Base-by-base conservation (phyloP, 208 protist genomes). In the Acanthamoeba divionensis region DNA sequence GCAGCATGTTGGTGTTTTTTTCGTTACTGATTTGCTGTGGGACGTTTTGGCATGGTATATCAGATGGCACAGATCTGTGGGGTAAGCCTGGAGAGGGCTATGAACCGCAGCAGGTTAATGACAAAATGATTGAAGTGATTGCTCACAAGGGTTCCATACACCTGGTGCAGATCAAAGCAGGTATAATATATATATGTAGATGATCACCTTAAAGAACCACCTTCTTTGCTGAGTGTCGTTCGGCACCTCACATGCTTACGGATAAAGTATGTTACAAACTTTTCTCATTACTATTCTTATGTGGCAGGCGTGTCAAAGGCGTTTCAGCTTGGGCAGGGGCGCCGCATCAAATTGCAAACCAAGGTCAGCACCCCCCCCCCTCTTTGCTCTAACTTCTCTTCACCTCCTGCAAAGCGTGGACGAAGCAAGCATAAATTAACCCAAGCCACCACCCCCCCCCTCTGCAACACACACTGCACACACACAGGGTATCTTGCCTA, bases 121-220 rank as follows among this genome's bases (percentile, higher is more conserved):
- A 83, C 48, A 83, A 83, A 38, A 54, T 83, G 73, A 21, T 83
- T 13, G 73, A 83, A 50, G 6, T 83, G 6, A 62, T 83, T n/a
- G 73, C 73, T 6, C 73, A 83, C 50, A 83, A 83, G 73, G 73
- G 73, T 10, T 83, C 73, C 26, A 62, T 83, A 15, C 73, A 83
- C 50, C 29, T 83, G 73, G 73, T 83, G 73, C 73, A 83, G 26
- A 83, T 83, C 73, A 83, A 83, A 38, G 73, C 73, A 29, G 67
- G 67, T 50, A 75, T 26, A 44, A 41, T n/a, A n/a, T 45, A 5
- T 18, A n/a, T n/a, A n/a, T n/a, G n/a, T n/a, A n/a, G n/a, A n/a
- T 41, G n/a, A 18, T 6, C 10, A 7, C 65, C 66, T 41, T 1
- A 0, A 10, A 21, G 31, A 0, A 0, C 1, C 63, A 69, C 63